A percentile compares a stretch with the other conserved stretches of the same genome.
Evolutionary conservation across 169 alveolate species (phyloP).

Genomic region (Eimeria sp.): DNA sequence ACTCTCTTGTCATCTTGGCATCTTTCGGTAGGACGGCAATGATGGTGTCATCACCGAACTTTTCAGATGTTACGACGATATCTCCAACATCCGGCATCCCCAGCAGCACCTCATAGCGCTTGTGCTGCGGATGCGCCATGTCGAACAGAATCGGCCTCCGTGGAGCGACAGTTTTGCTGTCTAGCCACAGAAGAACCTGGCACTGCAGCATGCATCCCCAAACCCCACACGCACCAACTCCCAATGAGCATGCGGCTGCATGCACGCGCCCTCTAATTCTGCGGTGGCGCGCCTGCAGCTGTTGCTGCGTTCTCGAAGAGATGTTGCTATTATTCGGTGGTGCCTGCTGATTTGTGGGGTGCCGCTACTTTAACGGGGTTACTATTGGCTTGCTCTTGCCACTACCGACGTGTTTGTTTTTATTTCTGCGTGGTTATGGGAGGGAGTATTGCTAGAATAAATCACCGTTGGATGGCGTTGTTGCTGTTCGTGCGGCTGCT

Average conservation of each 20-base stretch:
- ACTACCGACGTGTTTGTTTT: too few relatives aligned
- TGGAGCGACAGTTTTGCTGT: slow-evolving; percentile 90
- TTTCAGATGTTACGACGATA: slow-evolving; percentile 82
- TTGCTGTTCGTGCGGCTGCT: too few relatives aligned
- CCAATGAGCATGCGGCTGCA: neutral
- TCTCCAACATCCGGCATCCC: slow-evolving; percentile 64
- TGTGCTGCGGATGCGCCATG: slow-evolving; percentile 81
- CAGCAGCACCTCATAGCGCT: slow-evolving; percentile 75
- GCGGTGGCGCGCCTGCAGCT: too few relatives aligned
- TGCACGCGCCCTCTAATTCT: neutral
- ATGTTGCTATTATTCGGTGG: too few relatives aligned
- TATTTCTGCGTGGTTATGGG: too few relatives aligned
- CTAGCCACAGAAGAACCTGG: slow-evolving; percentile 89
- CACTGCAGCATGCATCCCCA: slow-evolving; percentile 43
- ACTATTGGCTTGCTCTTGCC: too few relatives aligned
- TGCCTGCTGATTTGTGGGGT: too few relatives aligned
- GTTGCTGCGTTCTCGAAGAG: too few relatives aligned
- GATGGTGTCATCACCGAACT: slow-evolving; percentile 85
- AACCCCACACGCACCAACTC: too few relatives aligned
- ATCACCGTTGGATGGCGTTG: too few relatives aligned
- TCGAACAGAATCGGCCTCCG: slow-evolving; percentile 89
- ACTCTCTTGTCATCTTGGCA: neutral
- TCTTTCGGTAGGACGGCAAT: slow-evolving; percentile 77
- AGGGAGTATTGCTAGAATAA: too few relatives aligned
- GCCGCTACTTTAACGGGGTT: too few relatives aligned